Base-by-base conservation (phyloP, 371 early-diverging fungal genomes). In the Basidiobolus heterosporus region DNA sequence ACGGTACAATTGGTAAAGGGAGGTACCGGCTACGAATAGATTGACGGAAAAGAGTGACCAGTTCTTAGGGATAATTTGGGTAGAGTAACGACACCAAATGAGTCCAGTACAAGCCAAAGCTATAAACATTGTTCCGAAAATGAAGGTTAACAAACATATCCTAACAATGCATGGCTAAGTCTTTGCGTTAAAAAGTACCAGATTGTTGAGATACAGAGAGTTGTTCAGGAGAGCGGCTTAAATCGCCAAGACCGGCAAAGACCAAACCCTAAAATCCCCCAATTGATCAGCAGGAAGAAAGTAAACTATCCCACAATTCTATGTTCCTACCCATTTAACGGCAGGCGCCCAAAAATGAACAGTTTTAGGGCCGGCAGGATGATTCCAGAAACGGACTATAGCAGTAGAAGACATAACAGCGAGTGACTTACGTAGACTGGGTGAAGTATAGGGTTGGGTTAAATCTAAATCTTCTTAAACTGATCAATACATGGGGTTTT, bases 31-130 rank as follows among this genome's bases (percentile, higher is more conserved):
- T 5, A 95, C 88, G 60, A 95, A 94, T 19, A 88, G 30, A 61
- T 95, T 95, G 50, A 94, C 95, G 21, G 79, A 67, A 52, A 91
- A 75, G 57, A 95, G 61, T 49, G 75, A 65, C 60, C 75, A 91
- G 70, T 95, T 95, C 61, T 78, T 75, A 49, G 96, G 96, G 21
- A 70, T 90, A 51, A 95, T 95, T 21, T 87, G 86, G 47, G 78
- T 74, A 8, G 93, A 86, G 66, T 91, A 95, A 41, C 96, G 84
- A 19, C 87, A 78, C 96, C 96, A 95, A 60, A 94, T 95, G 50
- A 89, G 49, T 44, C 96, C 96, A 17, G 96, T 94, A 44, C 88
- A 87, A 18, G 91, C 75, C 55, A 94, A 69, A 13, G 94, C 87
- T 70, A 68, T 20, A 36, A 5, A 9, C 5, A 9, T 3, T 9